Evolutionary conservation across 345 rosid species (phyloP).

Genomic region (Adansonia digitata): DNA sequence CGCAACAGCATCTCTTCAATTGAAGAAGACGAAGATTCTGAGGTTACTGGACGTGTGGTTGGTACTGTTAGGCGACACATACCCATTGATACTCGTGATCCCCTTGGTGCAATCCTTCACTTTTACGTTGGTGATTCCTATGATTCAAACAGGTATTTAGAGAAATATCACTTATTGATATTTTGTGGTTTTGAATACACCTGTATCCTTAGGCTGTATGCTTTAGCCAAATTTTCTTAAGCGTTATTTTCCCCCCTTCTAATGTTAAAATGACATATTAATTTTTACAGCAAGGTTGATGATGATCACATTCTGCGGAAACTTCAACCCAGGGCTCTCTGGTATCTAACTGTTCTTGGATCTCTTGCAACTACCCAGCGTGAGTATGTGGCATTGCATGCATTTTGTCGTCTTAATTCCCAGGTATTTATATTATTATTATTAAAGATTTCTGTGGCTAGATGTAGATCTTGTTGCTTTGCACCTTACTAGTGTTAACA

Average conservation of each 20-base stretch:
- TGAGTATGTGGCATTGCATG: conserved; percentile 96
- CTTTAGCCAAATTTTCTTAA: neutral
- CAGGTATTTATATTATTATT: conserved; percentile 54
- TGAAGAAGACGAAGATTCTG: conserved; percentile 66
- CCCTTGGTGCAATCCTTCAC: conserved; percentile 93
- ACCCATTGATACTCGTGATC: conserved; percentile 92
- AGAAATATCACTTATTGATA: conserved; percentile 1
- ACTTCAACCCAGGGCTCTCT: conserved; percentile 71
- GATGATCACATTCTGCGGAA: conserved; percentile 87
- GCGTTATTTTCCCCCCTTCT: neutral
- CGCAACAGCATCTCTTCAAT: conserved; percentile 31
- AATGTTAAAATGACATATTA: neutral
- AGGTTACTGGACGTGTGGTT: conserved; percentile 72
- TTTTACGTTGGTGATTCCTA: conserved; percentile 85
- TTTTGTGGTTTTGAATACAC: neutral
- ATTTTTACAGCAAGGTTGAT: conserved; percentile 55
- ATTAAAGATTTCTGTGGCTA: neutral
- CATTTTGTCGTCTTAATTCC: conserved; percentile 88
- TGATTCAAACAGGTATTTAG: conserved; percentile 56
- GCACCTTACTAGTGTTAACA: conserved; percentile 18
- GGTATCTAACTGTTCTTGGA: conserved; percentile 95
- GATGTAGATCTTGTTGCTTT: conserved; percentile 14
- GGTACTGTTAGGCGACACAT: conserved; percentile 92
- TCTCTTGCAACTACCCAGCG: conserved; percentile 99
- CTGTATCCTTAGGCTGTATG: neutral